phyloP scores from a whole-genome alignment of 2,329 filamentous ascomycete species.

The Talaromyces sp. region DNA sequence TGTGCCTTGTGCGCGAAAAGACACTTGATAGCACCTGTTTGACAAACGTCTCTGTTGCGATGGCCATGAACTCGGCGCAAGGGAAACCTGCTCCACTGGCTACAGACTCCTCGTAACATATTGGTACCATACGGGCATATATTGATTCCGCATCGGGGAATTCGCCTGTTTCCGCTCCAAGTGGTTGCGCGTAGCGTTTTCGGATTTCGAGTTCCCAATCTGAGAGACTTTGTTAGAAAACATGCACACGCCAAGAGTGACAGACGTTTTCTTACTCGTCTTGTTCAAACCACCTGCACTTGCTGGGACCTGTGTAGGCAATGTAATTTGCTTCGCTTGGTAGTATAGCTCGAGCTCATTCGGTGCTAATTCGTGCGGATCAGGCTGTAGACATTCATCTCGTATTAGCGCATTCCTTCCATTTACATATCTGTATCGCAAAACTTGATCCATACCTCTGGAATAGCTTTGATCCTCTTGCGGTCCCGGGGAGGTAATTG shows the following conservation, averaged over 20 bases:
- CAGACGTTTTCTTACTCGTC: slow-evolving; percentile 59
- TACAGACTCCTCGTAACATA: slow-evolving; percentile 65
- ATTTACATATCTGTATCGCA: neutral
- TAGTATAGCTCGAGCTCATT: slow-evolving; percentile 46
- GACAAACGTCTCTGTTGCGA: slow-evolving; percentile 62
- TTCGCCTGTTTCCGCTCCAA: slow-evolving; percentile 62
- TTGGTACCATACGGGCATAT: slow-evolving; percentile 60
- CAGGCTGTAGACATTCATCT: slow-evolving; percentile 31
- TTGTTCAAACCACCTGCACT: slow-evolving; percentile 75
- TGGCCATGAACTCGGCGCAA: slow-evolving; percentile 60
- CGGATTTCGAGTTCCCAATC: slow-evolving; percentile 66
- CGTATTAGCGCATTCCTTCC: neutral
- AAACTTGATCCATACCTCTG: slow-evolving; percentile 41
- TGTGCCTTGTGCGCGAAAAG: slow-evolving; percentile 55
- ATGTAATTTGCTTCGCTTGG: slow-evolving; percentile 49
- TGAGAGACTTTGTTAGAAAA: slow-evolving; percentile 22
- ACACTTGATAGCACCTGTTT: slow-evolving; percentile 60
- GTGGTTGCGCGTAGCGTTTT: slow-evolving; percentile 62
- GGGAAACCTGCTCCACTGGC: slow-evolving; percentile 53
- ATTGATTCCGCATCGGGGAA: slow-evolving; percentile 61
- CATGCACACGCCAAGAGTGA: neutral
- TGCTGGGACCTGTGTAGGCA: slow-evolving; percentile 63
- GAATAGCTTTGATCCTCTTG: slow-evolving; percentile 56
- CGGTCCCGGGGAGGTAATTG: slow-evolving; percentile 59
- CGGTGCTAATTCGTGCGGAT: slow-evolving; percentile 32